Conservation (phyloP, 129 eudicot species). For the Escallonia herrerae region DNA sequence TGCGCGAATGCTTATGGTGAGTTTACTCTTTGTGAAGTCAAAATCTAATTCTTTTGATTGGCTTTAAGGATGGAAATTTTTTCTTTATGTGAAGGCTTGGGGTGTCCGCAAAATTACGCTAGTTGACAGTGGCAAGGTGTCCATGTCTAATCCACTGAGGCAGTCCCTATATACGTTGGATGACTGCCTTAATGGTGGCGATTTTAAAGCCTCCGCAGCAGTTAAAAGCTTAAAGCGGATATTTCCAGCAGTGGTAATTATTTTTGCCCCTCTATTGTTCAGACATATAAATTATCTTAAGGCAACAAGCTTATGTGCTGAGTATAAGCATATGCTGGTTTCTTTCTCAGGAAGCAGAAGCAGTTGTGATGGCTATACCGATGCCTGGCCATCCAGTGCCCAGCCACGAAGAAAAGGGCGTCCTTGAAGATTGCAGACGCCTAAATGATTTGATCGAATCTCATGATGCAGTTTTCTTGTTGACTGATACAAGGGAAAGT, state of each 20-base stretch:
- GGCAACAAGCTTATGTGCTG: not conserved
- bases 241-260: constrained; percentile 72
- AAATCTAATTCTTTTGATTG: not conserved
- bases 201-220: constrained; percentile 68
- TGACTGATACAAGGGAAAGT: constrained; percentile 96
- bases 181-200: constrained; percentile 84
- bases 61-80: not conserved
- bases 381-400: constrained; percentile 98
- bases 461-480: constrained; percentile 78
- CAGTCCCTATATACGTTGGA: constrained; percentile 80
- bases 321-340: not conserved
- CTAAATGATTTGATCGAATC: constrained; percentile 61
- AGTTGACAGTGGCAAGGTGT: constrained; percentile 85
- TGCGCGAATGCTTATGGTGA: constrained; percentile 96
- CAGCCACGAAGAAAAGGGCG: constrained; percentile 52
- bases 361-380: constrained; percentile 86
- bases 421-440: constrained; percentile 66
- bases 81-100: constrained; percentile 63
- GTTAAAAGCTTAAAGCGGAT: constrained; percentile 59
- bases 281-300: no score
- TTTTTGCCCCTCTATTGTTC: not conserved
- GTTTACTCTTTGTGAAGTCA: constrained; percentile 9
- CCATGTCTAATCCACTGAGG: constrained; percentile 93
- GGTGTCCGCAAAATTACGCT: constrained; percentile 84
- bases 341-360: constrained; percentile 69